A percentile compares a stretch with the other conserved stretches of the same genome.
Conservation (phyloP, 345 rosid species). For the Excoecaria agallocha region DNA sequence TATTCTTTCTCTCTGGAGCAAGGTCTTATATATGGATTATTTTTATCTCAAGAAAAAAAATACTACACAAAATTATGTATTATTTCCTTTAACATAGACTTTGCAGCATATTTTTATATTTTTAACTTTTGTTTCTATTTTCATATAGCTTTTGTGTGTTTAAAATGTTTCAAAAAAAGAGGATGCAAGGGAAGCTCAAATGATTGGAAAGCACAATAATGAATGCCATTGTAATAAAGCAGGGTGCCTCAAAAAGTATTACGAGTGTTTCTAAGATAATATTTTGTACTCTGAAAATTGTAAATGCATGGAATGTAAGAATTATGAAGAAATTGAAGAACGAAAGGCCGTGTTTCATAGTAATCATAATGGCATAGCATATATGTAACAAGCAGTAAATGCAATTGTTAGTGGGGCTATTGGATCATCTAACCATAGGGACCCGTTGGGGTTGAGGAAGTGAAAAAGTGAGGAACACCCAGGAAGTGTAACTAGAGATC, state of each 20-base stretch:
- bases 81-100: no score
- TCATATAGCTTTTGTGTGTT: no score
- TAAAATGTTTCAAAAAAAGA: no score
- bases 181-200: slow-evolving; percentile 40
- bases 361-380: slow-evolving; percentile 39
- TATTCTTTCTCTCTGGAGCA: no score
- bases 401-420: slow-evolving; percentile 62
- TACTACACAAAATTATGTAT: no score
- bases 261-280: slow-evolving; percentile 86
- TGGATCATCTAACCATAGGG: slow-evolving; percentile 59
- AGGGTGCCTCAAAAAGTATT: slow-evolving; percentile 91
- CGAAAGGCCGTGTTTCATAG: slow-evolving; percentile 49
- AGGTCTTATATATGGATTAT: no score
- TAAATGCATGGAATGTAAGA: slow-evolving; percentile 78
- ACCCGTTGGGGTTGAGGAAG: slow-evolving; percentile 44
- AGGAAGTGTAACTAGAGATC: slow-evolving; percentile 29
- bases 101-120: no score
- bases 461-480: slow-evolving; percentile 48
- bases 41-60: no score
- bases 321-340: slow-evolving; percentile 73
- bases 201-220: slow-evolving; percentile 72
- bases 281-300: slow-evolving; percentile 84
- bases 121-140: slow-evolving; percentile 36
- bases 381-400: slow-evolving; percentile 57
- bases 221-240: slow-evolving; percentile 91